Percentiles rank a stretch among this genome's conserved stretches.
These are phyloP conservation scores for Colletotrichum euphorbiae DNA, from an alignment of 2,329 filamentous ascomycete genomes.

Conservation along the genomic window DNA sequence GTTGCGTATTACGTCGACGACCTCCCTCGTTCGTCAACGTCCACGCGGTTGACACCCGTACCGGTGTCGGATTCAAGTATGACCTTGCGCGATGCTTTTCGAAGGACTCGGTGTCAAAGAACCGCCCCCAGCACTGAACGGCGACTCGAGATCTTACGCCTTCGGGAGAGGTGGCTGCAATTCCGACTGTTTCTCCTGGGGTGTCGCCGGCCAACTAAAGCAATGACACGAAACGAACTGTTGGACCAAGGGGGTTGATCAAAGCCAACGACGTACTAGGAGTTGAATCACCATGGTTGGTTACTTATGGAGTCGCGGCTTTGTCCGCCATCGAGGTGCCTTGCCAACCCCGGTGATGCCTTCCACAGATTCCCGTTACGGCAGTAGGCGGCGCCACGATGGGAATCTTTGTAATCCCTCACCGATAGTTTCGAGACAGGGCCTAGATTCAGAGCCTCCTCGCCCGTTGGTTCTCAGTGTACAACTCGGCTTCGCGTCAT, in stretches of 20 bases:
- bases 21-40: constrained; percentile 6
- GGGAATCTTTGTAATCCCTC: neutral
- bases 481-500: neutral
- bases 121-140: neutral
- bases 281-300: neutral
- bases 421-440: constrained; percentile 13
- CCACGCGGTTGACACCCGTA: constrained; percentile 22
- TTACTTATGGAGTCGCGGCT: constrained; percentile 1
- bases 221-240: constrained; percentile 1
- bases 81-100: constrained; percentile 1
- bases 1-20: constrained; percentile 6
- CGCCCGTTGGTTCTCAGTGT: neutral
- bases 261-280: neutral
- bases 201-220: neutral
- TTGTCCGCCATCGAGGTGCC: constrained; percentile 4
- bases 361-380: neutral
- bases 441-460: constrained; percentile 16
- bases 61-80: neutral
- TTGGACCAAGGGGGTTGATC: constrained; percentile 1
- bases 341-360: neutral
- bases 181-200: constrained; percentile 1
- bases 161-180: neutral
- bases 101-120: neutral
- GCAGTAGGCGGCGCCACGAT: neutral
- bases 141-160: constrained; percentile 3